Evolutionary conservation across 2,329 filamentous ascomycete species (phyloP).

Genomic region (Arthrobotrys sphaeroides): DNA sequence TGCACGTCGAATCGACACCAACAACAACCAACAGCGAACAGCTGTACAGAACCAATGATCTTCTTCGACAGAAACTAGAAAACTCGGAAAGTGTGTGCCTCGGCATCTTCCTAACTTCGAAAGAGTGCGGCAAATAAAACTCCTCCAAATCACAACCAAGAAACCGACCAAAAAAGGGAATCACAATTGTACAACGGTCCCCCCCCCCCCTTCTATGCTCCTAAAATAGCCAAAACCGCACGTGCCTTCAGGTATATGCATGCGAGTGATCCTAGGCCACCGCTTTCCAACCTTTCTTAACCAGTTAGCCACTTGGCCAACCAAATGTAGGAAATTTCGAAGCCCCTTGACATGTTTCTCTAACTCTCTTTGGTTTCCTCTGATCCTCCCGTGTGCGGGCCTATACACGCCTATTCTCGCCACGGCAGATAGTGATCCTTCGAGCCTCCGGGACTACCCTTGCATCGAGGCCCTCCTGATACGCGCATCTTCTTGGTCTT

Average conservation of each 20-base stretch:
- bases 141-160: neutral
- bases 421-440: neutral
- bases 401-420: neutral
- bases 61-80: neutral
- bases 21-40: slow-evolving; percentile 9
- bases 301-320: no score
- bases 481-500: slow-evolving; percentile 17
- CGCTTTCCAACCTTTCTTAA: neutral
- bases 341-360: neutral
- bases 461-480: slow-evolving; percentile 31
- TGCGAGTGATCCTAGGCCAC: neutral
- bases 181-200: no score
- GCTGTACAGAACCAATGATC: neutral
- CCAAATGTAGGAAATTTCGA: neutral
- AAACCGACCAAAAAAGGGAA: neutral
- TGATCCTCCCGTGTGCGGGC: neutral
- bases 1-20: neutral
- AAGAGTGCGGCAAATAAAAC: neutral
- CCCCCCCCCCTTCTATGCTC: neutral
- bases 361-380: neutral
- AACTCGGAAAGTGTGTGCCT: neutral
- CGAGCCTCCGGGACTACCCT: neutral
- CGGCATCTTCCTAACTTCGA: neutral
- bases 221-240: neutral
- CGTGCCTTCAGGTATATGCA: neutral